These are phyloP conservation scores for Selenicereus undatus DNA, from an alignment of 148 eudicot genomes.

Conservation along the genomic window DNA sequence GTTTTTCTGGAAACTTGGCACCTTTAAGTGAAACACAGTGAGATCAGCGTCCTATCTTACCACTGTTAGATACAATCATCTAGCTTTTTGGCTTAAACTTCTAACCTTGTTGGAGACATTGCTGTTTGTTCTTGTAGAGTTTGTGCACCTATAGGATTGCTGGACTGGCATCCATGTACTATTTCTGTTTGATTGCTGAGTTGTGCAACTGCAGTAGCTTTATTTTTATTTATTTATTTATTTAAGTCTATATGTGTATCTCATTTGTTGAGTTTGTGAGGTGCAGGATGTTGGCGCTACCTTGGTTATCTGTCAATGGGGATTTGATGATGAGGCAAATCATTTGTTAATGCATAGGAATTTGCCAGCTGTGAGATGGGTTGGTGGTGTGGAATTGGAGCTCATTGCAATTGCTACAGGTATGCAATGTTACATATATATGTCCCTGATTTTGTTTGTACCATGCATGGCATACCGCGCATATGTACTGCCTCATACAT, in stretches of 20 bases:
- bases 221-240: background rate
- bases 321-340: conserved; percentile 96
- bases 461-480: background rate
- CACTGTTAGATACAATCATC: background rate
- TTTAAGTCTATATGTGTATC: background rate
- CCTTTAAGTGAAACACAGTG: too few species aligned
- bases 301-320: conserved; percentile 97
- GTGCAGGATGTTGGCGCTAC: conserved; percentile 95
- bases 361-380: conserved; percentile 95
- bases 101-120: background rate
- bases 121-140: background rate
- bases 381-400: conserved; percentile 96
- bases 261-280: conserved; percentile 9
- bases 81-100: background rate
- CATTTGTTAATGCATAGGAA: conserved; percentile 90
- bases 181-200: background rate
- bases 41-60: background rate
- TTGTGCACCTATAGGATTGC: background rate
- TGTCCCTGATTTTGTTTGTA: background rate
- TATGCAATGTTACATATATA: conserved; percentile 22
- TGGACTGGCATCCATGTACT: background rate
- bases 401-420: conserved; percentile 97
- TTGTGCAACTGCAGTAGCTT: background rate
- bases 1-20: background rate
- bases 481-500: too few species aligned